Base-by-base conservation (phyloP, 345 rosid genomes). In the Eucalyptus regnans region DNA sequence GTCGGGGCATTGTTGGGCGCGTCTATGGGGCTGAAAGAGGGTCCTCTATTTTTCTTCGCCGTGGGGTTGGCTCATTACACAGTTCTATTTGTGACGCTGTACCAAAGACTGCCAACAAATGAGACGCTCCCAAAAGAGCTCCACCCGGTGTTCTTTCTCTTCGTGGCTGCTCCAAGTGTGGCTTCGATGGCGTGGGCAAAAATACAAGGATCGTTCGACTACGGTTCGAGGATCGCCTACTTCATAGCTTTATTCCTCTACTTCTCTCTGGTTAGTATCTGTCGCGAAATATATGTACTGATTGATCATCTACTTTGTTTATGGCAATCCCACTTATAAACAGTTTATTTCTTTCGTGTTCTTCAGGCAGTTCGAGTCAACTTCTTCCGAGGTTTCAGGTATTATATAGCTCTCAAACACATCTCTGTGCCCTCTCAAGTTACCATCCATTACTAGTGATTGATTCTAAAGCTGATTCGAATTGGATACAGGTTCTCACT, bases 131-230 rank as follows among this genome's bases (percentile, higher is more conserved):
- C 98, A 4, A 96, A 97, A 90, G 99, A 97, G 90, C 97, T 97
- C 88, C 99, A 97, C 89, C 99, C 99, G 33, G 99, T 97, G 20
- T 97, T 97, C 91, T 97, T 96, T 91, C 95, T 97, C 81, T 97
- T 97, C 87, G 97, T 96, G 86, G 99, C 98, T 2, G 98, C 98
- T 71, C 99, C 99, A 0, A 97, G 98, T 14, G 96, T 95, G 27
- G 98, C 99, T 58, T 95, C 98, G 9, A 95, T 94, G 98, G 98
- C 98, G 3, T 97, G 99, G 99, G 96, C 96, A 29, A 94, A 90
- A 50, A 93, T 97, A 76, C 93, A 93, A 84, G 96, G 95, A 85
- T 94, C 98, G 51, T 96, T 97, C 12, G 94, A 94, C 92, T 87
- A 95, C 52, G 97, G 97, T 48, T 93, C 99, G 1, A 92, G 96